Evolutionary conservation across 495 filamentous ascomycete genomes (phyloP), one percentile per base, ranked within the genome.

Genomic region (Hyphodiscus hymeniophilus): DNA sequence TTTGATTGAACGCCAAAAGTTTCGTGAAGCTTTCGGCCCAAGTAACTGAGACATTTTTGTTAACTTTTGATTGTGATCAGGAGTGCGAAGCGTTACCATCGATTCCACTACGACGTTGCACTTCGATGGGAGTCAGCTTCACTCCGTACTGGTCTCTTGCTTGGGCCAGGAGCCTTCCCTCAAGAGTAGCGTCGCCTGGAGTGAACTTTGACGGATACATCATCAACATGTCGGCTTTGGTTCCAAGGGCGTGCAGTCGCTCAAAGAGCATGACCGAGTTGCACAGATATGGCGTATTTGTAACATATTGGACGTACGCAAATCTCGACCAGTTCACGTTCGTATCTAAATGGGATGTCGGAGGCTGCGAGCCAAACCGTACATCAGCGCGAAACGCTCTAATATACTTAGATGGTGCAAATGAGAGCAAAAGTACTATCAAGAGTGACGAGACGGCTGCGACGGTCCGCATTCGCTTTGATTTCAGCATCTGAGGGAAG

Each of bases 261-360:
- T 84, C 82, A 51, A 89, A 81, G 5, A 89, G 67, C 83, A 90
- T 84, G 43, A 90, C 60, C 2, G 79, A 77, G 58, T 87, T 88
- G 65, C 85, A 90, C 2, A 90, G 72, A 60, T 86, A 84, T 3
- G 75, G 67, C 45, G 69, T 71, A 33, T 73, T 74, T 12, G 83
- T 85, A 16, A 81, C 85, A 65, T 88, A 90, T 60, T 80, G 78
- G 8, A 72, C 74, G 55, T 88, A 88, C 22, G 84, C 85, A 51
- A 71, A 84, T 24, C 66, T 69, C 16, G 75, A 73, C 79, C 80
- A 85, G 47, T 84, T 68, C 12, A 31, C 18, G 34, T 16, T 38
- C 7, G n/a, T 4, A 10, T 28, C 5, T 4, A 28, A 28, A 4
- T 28, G n/a, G n/a, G n/a, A n/a, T n/a, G 26, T 10, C 10, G 26